phyloP scores from a whole-genome alignment of 2,329 filamentous ascomycete species.

The Arthroderma sp. region DNA sequence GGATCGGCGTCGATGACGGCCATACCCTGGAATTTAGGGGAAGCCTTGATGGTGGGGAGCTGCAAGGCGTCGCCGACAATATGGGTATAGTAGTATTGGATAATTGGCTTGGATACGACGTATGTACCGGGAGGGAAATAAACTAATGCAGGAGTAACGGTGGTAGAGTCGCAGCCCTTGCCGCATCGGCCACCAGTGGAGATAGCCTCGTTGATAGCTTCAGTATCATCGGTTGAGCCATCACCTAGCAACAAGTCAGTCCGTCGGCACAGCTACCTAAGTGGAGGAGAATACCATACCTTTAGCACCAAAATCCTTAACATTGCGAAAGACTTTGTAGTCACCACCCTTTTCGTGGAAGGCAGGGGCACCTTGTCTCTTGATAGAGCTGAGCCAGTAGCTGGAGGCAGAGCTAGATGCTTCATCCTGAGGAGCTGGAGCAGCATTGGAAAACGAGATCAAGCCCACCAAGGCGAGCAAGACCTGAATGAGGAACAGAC shows the following conservation, averaged over 20 bases:
- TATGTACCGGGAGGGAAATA: constrained; percentile 90
- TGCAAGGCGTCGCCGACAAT: constrained; percentile 67
- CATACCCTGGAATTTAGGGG: constrained; percentile 63
- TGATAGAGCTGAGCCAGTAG: constrained; percentile 62
- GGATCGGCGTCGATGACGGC: constrained; percentile 82
- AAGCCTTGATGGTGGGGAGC: constrained; percentile 62
- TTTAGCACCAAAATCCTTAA: constrained; percentile 60
- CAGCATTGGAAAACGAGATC: constrained; percentile 19
- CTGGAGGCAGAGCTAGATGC: constrained; percentile 6
- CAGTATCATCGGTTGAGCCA: constrained; percentile 67
- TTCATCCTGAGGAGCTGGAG: constrained; percentile 9
- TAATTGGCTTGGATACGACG: constrained; percentile 61
- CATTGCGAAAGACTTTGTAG: constrained; percentile 67
- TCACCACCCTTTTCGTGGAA: constrained; percentile 39
- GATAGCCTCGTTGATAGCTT: constrained; percentile 75
- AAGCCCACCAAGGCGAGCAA: constrained; percentile 20
- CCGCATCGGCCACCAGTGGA: constrained; percentile 68
- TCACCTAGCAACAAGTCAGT: constrained; percentile 36
- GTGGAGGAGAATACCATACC: constrained; percentile 39
- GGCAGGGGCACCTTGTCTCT: constrained; percentile 54
- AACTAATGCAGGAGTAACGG: constrained; percentile 69
- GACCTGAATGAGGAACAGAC: constrained; percentile 17
- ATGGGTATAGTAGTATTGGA: constrained; percentile 84
- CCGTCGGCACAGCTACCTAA: background rate
- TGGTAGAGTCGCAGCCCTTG: constrained; percentile 67